phyloP scores from a whole-genome alignment of 371 early-diverging fungal species.

The Actinomucor elegans region DNA sequence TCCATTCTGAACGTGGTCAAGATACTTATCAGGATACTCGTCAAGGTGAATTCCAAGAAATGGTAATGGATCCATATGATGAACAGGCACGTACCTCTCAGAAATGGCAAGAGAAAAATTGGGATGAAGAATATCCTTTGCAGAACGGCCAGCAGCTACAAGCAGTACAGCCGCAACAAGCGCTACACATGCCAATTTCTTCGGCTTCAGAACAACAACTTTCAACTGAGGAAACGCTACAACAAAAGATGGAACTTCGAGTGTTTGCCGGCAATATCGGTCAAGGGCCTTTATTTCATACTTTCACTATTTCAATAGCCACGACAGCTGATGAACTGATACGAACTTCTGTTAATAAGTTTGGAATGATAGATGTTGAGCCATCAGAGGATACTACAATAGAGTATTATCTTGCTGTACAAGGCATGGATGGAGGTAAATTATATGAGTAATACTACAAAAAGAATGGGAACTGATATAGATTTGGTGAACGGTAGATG shows the following conservation, averaged over 20 bases:
- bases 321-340: conserved; percentile 58
- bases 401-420: conserved; percentile 56
- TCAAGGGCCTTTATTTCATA: conserved; percentile 56
- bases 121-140: conserved; percentile 4
- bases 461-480: background rate
- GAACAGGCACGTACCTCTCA: background rate
- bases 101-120: conserved; percentile 18
- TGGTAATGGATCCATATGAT: background rate
- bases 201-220: background rate
- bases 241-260: conserved; percentile 20
- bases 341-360: conserved; percentile 44
- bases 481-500: too few relatives aligned
- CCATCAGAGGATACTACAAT: conserved; percentile 34
- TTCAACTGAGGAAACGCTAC: background rate
- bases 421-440: conserved; percentile 60
- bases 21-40: background rate
- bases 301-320: conserved; percentile 37
- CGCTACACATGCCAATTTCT: background rate
- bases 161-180: too few relatives aligned
- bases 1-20: background rate
- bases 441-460: too few relatives aligned
- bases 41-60: conserved; percentile 4
- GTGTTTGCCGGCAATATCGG: conserved; percentile 65
- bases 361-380: conserved; percentile 26
- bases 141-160: background rate